A percentile compares a stretch with the other conserved stretches of the same genome.
These are phyloP conservation scores for Pseudohalonectria lignicola DNA, from an alignment of 2,329 filamentous ascomycete species.

Conservation along the genomic window DNA sequence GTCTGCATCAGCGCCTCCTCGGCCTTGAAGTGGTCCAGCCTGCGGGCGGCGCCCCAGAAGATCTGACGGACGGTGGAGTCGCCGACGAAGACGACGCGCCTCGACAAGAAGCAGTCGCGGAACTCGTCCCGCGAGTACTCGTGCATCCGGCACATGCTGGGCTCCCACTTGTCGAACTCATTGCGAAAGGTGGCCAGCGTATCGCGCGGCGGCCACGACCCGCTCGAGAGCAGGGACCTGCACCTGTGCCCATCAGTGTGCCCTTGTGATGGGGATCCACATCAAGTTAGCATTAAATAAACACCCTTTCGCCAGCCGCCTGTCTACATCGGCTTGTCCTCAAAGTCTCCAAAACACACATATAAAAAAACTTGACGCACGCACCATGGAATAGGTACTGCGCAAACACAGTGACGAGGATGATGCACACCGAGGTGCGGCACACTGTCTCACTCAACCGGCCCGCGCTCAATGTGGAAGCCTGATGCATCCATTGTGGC, in stretches of 20 bases:
- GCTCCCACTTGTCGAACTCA: conserved; percentile 42
- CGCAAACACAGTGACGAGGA: not conserved
- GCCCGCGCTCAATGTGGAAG: not conserved
- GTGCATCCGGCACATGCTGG: conserved; percentile 46
- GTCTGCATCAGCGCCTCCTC: conserved; percentile 21
- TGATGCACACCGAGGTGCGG: not conserved
- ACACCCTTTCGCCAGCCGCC: too few species aligned
- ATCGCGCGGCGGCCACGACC: conserved; percentile 32
- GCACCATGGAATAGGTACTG: not conserved
- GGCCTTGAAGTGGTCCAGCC: conserved; percentile 29
- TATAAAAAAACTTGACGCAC: not conserved
- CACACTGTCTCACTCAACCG: not conserved
- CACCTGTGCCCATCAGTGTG: conserved; percentile 40
- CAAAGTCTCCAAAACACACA: too few species aligned
- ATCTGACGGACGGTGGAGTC: conserved; percentile 49
- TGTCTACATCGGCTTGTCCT: too few species aligned
- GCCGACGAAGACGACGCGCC: conserved; percentile 46
- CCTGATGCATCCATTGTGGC: not conserved
- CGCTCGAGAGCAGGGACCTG: conserved; percentile 34
- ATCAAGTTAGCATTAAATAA: too few species aligned
- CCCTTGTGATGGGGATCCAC: conserved; percentile 3
- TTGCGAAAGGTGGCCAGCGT: conserved; percentile 3
- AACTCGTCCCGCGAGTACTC: conserved; percentile 42
- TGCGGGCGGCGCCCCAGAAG: conserved; percentile 44
- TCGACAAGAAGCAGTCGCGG: conserved; percentile 34